Evolutionary conservation across 2,329 filamentous ascomycete genomes (phyloP).

Genomic region (Aspergillus fumigatus): DNA sequence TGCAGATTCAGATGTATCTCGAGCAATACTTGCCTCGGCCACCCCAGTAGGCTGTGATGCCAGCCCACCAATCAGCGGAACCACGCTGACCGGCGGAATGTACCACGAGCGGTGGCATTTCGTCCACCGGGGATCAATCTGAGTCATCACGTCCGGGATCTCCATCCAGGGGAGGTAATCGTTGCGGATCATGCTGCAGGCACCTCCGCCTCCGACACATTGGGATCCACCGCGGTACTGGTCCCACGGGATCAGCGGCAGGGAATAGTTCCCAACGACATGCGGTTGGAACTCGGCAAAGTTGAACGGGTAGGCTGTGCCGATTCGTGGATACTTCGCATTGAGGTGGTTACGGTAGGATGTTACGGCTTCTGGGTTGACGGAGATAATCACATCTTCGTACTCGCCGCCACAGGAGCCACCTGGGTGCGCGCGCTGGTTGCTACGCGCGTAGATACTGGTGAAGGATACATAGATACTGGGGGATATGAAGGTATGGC

Average conservation of each 20-base stretch:
- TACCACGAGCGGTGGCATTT: conserved; percentile 17
- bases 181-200: conserved; percentile 19
- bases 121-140: conserved; percentile 16
- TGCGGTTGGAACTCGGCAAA: conserved; percentile 19
- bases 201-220: conserved; percentile 7
- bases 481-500: conserved; percentile 17
- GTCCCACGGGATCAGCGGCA: conserved; percentile 18
- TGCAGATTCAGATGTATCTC: not conserved
- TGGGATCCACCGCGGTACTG: conserved; percentile 18
- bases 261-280: conserved; percentile 14
- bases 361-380: conserved; percentile 11
- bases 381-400: conserved; percentile 13
- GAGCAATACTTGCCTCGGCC: not conserved
- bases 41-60: not conserved
- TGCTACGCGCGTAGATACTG: conserved; percentile 18
- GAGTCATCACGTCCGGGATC: conserved; percentile 14
- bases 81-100: conserved; percentile 19
- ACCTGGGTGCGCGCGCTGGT: conserved; percentile 13
- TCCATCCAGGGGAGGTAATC: conserved; percentile 18
- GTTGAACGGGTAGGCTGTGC: conserved; percentile 19
- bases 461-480: conserved; percentile 21
- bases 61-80: conserved; percentile 5
- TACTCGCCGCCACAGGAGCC: conserved; percentile 16
- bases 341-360: conserved; percentile 18
- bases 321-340: conserved; percentile 17